phyloP scores from a whole-genome alignment of 2,329 filamentous ascomycete species.

The Dactylonectria estremocensis region DNA sequence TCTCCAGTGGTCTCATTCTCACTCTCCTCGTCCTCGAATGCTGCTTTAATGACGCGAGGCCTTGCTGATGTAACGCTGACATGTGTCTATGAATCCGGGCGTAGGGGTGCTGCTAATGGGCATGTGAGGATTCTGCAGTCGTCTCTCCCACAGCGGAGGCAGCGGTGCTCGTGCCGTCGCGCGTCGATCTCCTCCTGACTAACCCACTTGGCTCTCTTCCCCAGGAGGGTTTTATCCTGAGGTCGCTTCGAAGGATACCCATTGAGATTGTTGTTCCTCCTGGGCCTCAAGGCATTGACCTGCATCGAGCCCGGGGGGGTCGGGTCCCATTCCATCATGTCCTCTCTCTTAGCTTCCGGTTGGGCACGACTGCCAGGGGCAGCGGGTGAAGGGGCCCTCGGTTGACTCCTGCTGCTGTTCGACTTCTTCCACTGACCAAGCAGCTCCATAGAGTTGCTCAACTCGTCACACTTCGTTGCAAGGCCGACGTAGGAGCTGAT shows the following conservation, averaged over 20 bases:
- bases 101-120: slow-evolving; percentile 1
- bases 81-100: not conserved
- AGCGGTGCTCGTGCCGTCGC: not conserved
- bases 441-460: slow-evolving; percentile 4
- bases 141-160: slow-evolving; percentile 1
- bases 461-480: slow-evolving; percentile 6
- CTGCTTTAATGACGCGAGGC: not conserved
- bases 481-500: slow-evolving; percentile 2
- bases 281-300: not conserved
- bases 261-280: not conserved
- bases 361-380: not conserved
- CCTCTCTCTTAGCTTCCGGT: slow-evolving; percentile 1
- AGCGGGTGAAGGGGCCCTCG: slow-evolving; percentile 1
- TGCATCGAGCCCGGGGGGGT: not conserved
- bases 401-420: not conserved
- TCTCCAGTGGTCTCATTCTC: not conserved
- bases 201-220: slow-evolving; percentile 2
- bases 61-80: not conserved
- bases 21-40: not conserved
- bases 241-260: slow-evolving; percentile 1
- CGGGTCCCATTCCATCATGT: not conserved
- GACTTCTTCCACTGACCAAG: slow-evolving; percentile 1
- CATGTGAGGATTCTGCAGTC: not conserved
- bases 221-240: not conserved
- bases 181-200: slow-evolving; percentile 1